Conservation (phyloP, 352 stramenopile species). For the Globisporangium okanoganense region DNA sequence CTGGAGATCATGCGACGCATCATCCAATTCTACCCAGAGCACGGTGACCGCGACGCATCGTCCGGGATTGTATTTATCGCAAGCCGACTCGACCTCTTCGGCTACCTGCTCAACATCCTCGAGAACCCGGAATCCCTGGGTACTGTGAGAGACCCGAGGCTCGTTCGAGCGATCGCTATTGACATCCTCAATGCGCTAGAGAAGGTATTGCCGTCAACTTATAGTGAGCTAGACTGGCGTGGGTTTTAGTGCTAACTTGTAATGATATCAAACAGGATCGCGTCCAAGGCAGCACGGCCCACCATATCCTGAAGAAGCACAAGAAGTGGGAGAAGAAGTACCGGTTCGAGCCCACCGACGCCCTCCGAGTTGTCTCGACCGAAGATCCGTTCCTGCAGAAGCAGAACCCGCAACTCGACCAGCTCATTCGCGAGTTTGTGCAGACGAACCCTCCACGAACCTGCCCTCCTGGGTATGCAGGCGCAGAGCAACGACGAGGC, state of each 20-base stretch:
- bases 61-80: slow-evolving; percentile 73
- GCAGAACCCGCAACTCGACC: slow-evolving; percentile 56
- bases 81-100: slow-evolving; percentile 64
- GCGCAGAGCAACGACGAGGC: background rate
- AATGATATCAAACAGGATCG: slow-evolving; percentile 61
- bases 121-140: slow-evolving; percentile 56
- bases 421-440: slow-evolving; percentile 49
- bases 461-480: background rate
- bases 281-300: slow-evolving; percentile 59
- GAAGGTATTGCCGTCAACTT: slow-evolving; percentile 34
- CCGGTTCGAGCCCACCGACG: slow-evolving; percentile 45
- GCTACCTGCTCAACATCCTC: slow-evolving; percentile 70
- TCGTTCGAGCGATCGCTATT: slow-evolving; percentile 66
- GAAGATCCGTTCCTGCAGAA: slow-evolving; percentile 73
- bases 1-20: slow-evolving; percentile 77
- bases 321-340: slow-evolving; percentile 88
- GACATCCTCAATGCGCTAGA: slow-evolving; percentile 79
- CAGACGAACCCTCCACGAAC: slow-evolving; percentile 22
- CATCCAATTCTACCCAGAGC: slow-evolving; percentile 61
- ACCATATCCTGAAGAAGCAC: slow-evolving; percentile 84
- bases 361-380: slow-evolving; percentile 33
- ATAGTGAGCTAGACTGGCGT: too few relatives aligned
- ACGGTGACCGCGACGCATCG: slow-evolving; percentile 51
- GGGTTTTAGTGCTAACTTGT: background rate
- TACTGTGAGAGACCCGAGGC: slow-evolving; percentile 51